Base-by-base conservation (phyloP, 164 flowering plant genomes). In the Magnolia sinica region DNA sequence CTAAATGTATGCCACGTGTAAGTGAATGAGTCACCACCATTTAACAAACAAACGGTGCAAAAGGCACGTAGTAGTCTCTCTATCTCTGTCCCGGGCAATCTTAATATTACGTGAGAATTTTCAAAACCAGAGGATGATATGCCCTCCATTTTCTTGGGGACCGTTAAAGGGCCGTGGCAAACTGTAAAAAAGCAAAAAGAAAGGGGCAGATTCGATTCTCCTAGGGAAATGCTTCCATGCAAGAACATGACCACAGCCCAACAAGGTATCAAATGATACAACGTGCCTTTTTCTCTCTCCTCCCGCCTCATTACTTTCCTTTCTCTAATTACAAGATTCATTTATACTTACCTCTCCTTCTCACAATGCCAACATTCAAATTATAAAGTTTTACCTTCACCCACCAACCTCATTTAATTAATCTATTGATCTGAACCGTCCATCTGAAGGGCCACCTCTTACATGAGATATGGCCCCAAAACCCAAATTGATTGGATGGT, bases 161-260 rank as follows among this genome's bases (percentile, higher is more conserved):
- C 59, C 50, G 88, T 66, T 77, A 84, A 85, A 87, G 85, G 77
- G 64, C 71, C 79, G 79, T 78, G 75, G 79, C 82, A 79, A 85
- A 80, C 88, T 87, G 88, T 86, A 82, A 87, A 87, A 88, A 84
- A 87, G 84, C 76, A 80, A 79, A 85, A 84, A 80, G 76, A 82
- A 76, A 73, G 78, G 82, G 81, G 81, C 77, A 88, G 89, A 91
- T 82, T 87, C 87, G 91, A 89, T 89, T 88, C 95, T 83, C 87
- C 83, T 90, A 73, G 92, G 88, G 88, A 86, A 88, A 82, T 88
- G 84, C 85, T 79, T 83, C 91, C 91, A 88, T 90, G 89, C 93
- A 88, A 80, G 81, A 85, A 85, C 82, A 87, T 83, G 74, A 81
- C 81, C 73, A 76, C 52, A 68, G 68, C 70, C 70, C 77, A 73